Evolutionary conservation across 352 stramenopile genomes (phyloP).

Genomic region (Phytophthora lateralis): DNA sequence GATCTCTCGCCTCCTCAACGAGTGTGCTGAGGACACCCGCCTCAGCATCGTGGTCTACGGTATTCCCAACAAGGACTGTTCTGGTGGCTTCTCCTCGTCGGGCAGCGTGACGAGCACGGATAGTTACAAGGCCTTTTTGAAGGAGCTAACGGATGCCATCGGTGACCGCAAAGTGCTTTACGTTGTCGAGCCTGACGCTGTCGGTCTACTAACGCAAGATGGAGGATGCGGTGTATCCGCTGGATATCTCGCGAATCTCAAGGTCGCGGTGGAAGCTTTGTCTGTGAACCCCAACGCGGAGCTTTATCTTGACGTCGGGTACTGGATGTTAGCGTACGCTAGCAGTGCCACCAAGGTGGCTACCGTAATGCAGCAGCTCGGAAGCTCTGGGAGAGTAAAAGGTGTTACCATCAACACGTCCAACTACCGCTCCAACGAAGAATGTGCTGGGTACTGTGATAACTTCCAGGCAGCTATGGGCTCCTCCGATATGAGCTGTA

Average conservation of each 20-base stretch:
- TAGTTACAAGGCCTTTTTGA: conserved; percentile 55
- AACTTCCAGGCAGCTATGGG: conserved; percentile 62
- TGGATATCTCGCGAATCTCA: conserved; percentile 60
- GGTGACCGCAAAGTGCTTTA: conserved; percentile 66
- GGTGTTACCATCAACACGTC: conserved; percentile 80
- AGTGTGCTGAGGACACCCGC: conserved; percentile 41
- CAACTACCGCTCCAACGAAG: conserved; percentile 65
- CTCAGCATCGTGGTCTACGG: conserved; percentile 75
- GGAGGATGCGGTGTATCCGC: conserved; percentile 42
- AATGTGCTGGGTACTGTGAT: conserved; percentile 52
- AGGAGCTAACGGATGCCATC: conserved; percentile 43
- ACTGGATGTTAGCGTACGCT: conserved; percentile 52
- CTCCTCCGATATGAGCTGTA: conserved; percentile 42
- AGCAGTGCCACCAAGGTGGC: conserved; percentile 32
- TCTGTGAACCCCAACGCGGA: conserved; percentile 65
- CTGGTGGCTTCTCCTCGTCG: conserved; percentile 45
- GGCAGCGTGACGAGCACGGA: conserved; percentile 41
- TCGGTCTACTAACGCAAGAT: conserved; percentile 50
- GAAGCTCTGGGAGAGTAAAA: conserved; percentile 44
- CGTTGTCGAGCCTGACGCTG: conserved; percentile 67
- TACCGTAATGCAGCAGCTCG: conserved; percentile 45
- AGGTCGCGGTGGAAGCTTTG: conserved; percentile 48
- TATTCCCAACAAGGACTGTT: conserved; percentile 78
- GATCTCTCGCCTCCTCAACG: conserved; percentile 35
- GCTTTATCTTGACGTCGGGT: conserved; percentile 74